Percentiles rank a stretch among this genome's conserved stretches.
These are phyloP conservation scores for Salicornia ramosissima DNA, from an alignment of 148 eudicot genomes.

Conservation along the genomic window DNA sequence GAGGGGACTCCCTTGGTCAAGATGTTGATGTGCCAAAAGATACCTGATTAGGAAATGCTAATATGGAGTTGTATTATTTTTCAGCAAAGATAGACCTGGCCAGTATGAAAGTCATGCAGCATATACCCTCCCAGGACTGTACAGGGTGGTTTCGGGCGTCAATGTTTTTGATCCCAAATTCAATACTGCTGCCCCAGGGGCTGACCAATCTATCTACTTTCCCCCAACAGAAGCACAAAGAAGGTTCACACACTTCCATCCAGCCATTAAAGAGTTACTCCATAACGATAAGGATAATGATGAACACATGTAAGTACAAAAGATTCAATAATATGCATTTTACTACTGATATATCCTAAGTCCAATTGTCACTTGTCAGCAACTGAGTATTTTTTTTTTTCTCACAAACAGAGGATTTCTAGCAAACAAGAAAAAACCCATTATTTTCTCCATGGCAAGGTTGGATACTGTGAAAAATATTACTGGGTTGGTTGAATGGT, in stretches of 20 bases:
- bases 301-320: slow-evolving; percentile 66
- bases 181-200: slow-evolving; percentile 95
- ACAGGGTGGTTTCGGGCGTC: slow-evolving; percentile 85
- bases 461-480: slow-evolving; percentile 87
- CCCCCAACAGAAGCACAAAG: slow-evolving; percentile 58
- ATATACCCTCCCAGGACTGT: slow-evolving; percentile 82
- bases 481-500: slow-evolving; percentile 84
- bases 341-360: neutral
- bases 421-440: slow-evolving; percentile 73
- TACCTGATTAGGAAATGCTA: slow-evolving; percentile 6
- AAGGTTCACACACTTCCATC: slow-evolving; percentile 61
- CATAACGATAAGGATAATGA: slow-evolving; percentile 57
- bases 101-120: slow-evolving; percentile 88
- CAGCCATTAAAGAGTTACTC: slow-evolving; percentile 70
- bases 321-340: neutral
- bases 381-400: slow-evolving; percentile 10
- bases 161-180: slow-evolving; percentile 89
- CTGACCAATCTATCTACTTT: slow-evolving; percentile 85
- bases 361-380: neutral
- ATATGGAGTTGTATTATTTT: slow-evolving; percentile 20
- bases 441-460: slow-evolving; percentile 94
- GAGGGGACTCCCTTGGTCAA: no score
- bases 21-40: neutral
- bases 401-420: slow-evolving; percentile 60
- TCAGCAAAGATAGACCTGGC: slow-evolving; percentile 94